Evolutionary conservation across 768 basidiomycete species (phyloP).

Genomic region (Tremella yokohamensis): DNA sequence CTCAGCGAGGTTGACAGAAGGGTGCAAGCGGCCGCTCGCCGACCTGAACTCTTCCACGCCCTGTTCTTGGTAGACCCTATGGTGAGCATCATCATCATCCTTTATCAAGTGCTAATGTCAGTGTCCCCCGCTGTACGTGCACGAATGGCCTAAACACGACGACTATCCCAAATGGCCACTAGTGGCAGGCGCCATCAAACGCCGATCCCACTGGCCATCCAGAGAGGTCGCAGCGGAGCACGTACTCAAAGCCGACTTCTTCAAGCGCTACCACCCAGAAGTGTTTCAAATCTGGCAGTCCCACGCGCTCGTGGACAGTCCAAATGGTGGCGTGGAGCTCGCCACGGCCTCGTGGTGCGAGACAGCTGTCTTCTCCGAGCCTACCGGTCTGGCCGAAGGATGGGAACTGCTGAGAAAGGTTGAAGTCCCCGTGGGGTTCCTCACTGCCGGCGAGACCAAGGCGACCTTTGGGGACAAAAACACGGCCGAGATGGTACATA

Average conservation of each 20-base stretch:
- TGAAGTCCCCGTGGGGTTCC: constrained; percentile 30
- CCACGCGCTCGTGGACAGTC: constrained; percentile 25
- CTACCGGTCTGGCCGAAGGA: constrained; percentile 24
- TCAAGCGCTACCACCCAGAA: constrained; percentile 27
- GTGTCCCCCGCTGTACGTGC: constrained; percentile 8
- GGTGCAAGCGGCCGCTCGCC: constrained; percentile 62
- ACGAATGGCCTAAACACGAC: not conserved
- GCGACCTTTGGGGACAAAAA: constrained; percentile 26
- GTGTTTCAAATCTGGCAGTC: constrained; percentile 24
- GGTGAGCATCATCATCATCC: constrained; percentile 35
- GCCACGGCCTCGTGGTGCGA: constrained; percentile 40
- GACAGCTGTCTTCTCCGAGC: constrained; percentile 27
- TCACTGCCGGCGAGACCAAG: constrained; percentile 37
- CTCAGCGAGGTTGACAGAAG: constrained; percentile 50
- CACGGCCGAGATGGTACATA: constrained; percentile 31
- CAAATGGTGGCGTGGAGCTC: constrained; percentile 26
- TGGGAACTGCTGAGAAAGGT: constrained; percentile 34
- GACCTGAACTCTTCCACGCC: constrained; percentile 66
- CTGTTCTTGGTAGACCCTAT: constrained; percentile 78
- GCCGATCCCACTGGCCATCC: constrained; percentile 20
- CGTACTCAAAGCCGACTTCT: constrained; percentile 30
- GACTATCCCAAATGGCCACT: constrained; percentile 13
- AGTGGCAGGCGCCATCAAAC: constrained; percentile 12
- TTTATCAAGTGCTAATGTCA: not conserved
- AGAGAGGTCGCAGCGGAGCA: constrained; percentile 11